Base-by-base conservation (phyloP, 2,329 filamentous ascomycete genomes). In the Aspergillus brunneoviolaceus region DNA sequence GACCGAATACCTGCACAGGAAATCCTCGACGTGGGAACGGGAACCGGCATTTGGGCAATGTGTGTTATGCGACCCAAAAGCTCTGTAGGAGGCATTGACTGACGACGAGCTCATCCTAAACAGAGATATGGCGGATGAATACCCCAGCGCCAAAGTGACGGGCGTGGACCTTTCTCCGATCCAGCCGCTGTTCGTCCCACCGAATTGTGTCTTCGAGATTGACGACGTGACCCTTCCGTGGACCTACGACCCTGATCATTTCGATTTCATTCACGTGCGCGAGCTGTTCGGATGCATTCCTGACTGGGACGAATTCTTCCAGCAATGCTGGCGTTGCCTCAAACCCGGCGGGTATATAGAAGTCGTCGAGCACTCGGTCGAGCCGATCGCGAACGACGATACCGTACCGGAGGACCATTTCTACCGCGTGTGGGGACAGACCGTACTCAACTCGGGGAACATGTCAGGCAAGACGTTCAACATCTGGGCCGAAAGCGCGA, bases 91-190 rank as follows among this genome's bases (percentile, higher is more conserved):
- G 45, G 19, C 48, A 29, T 3, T 16, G 21, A 11, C 55, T 58
- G 29, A 49, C 47, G 29, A n/a, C 21, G 4, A 25, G 16, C 39
- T n/a, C 14, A 29, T n/a, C 9, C 16, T 45, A 63, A 3, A 0
- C 59, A 72, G 67, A n/a, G 69, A 70, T 51, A 66, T 74, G 57
- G 73, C 71, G 56, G 64, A 79, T 66, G 56, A 76, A 59, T 70
- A 76, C 58, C 75, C 76, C 11, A 69, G 68, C 25, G 78, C 80
- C 25, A 69, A 73, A 39, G 76, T 84, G 50, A 76, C 76, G 2
- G 82, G 81, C 29, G 78, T 76, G 14, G 81, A 83, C 64, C 75
- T 83, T 51, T 80, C 77, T 1, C 80, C 81, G 25, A 82, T 82
- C 51, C 81, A 83, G 62, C 81, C 80, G 2, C 67, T 71, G 52